Evolutionary conservation across 768 basidiomycete species (phyloP), one percentile per base, ranked within the genome.

Genomic region (Leccinum subtestaceum): DNA sequence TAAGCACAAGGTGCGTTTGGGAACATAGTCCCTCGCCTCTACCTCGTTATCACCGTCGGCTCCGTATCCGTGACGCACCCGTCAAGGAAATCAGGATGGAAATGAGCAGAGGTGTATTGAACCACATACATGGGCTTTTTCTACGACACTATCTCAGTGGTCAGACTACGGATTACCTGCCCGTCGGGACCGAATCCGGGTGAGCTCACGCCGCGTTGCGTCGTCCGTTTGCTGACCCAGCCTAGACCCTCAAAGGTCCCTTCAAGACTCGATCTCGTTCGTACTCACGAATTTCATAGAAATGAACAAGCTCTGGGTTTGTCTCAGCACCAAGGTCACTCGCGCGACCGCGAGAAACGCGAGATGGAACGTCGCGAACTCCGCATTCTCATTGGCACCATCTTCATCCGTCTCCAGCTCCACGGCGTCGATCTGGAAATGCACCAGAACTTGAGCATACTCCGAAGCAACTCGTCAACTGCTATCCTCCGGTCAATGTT

Each of bases 51-150:
- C 67, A 98, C 97, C 40, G 96, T 99, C 61, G 97, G 97, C 63
- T 93, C 96, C 1, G 95, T 98, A 88, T 98, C 53, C 87, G 93
- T 2, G 96, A 97, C 59, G 95, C 96, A 10, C 96, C 95, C 4
- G 88, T 98, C 57, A 97, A 95, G 80, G 96, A 99, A 77, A 94
- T 99, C 62, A 99, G 98, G 96, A 90, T 99, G 90, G 97, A 99
- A 75, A 98, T 98, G 97, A 94, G 94, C 36, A 81, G 95, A 19
- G 97, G 97, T 60, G 94, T 99, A 5, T 81, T 98, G 62, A 95
- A 98, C 72, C 96, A 97, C n/a, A 93, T 94, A 52, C 83, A 97
- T 48, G 97, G 97, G 17, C 77, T 99, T 34, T 99, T 99, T 76
- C 78, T 99, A 36, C 83, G 97, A 27, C 96, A 99, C 71, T 98